These are phyloP conservation scores for Beauveria sp. DNA, from an alignment of 2,329 filamentous ascomycete genomes.

Conservation along the genomic window DNA sequence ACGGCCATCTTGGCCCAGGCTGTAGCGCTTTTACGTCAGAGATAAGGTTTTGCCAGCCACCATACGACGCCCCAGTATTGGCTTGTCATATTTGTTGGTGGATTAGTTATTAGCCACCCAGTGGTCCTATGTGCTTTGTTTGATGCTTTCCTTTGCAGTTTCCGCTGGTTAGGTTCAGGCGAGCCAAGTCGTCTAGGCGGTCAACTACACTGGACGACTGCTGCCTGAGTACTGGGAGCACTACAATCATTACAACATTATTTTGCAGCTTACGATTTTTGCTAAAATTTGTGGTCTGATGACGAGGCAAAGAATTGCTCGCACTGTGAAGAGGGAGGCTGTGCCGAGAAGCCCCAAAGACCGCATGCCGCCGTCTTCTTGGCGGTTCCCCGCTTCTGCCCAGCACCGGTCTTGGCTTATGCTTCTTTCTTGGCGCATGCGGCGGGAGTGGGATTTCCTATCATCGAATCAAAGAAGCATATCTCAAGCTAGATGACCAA, in stretches of 20 bases:
- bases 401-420: not conserved
- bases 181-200: no score
- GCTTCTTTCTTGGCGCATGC: not conserved
- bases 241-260: no score
- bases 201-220: no score
- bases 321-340: constrained; percentile 8
- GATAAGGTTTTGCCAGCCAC: not conserved
- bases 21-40: not conserved
- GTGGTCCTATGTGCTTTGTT: no score
- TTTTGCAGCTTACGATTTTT: no score
- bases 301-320: not conserved
- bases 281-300: not conserved
- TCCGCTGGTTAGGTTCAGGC: no score
- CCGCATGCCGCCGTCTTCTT: not conserved
- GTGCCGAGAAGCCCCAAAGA: not conserved
- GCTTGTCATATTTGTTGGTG: not conserved
- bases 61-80: not conserved
- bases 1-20: not conserved
- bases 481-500: no score
- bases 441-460: no score
- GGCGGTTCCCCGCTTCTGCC: constrained; percentile 2
- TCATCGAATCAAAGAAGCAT: no score
- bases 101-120: not conserved
- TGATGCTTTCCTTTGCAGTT: no score
- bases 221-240: no score